Conservation (phyloP, 352 stramenopile genomes). For the Saprolegnia parasitica region DNA sequence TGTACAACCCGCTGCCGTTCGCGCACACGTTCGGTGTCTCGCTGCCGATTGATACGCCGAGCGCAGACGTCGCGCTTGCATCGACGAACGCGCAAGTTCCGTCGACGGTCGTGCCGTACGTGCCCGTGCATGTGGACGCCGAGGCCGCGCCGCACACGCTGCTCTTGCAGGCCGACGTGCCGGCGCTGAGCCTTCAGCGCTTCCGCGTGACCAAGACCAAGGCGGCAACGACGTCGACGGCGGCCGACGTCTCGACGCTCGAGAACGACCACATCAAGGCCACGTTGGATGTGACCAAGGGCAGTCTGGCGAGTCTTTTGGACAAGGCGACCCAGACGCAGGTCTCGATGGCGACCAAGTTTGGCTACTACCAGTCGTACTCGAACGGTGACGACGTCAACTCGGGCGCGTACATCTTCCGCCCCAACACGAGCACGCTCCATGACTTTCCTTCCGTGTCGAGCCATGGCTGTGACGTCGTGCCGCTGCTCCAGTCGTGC, state of each 20-base stretch:
- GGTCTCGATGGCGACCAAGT: conserved; percentile 42
- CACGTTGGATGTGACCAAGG: conserved; percentile 48
- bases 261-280: conserved; percentile 59
- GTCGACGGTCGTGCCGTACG: conserved; percentile 44
- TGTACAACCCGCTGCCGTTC: conserved; percentile 62
- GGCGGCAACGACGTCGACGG: background rate
- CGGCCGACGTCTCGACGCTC: conserved; percentile 35
- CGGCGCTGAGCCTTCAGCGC: conserved; percentile 44
- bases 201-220: conserved; percentile 39
- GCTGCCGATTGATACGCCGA: conserved; percentile 50
- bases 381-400: conserved; percentile 54
- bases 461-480: conserved; percentile 32
- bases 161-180: conserved; percentile 57
- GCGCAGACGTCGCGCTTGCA: conserved; percentile 39
- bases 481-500: conserved; percentile 48
- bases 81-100: conserved; percentile 39
- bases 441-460: conserved; percentile 38
- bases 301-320: conserved; percentile 50
- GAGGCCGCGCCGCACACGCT: conserved; percentile 51
- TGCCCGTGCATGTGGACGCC: conserved; percentile 50
- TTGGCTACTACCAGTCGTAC: conserved; percentile 67
- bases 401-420: conserved; percentile 97
- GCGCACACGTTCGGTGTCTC: conserved; percentile 55
- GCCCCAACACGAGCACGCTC: conserved; percentile 75
- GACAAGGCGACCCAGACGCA: conserved; percentile 73